Conservation (phyloP, 139 green algal genomes). For the Ettlia oleoabundans region DNA sequence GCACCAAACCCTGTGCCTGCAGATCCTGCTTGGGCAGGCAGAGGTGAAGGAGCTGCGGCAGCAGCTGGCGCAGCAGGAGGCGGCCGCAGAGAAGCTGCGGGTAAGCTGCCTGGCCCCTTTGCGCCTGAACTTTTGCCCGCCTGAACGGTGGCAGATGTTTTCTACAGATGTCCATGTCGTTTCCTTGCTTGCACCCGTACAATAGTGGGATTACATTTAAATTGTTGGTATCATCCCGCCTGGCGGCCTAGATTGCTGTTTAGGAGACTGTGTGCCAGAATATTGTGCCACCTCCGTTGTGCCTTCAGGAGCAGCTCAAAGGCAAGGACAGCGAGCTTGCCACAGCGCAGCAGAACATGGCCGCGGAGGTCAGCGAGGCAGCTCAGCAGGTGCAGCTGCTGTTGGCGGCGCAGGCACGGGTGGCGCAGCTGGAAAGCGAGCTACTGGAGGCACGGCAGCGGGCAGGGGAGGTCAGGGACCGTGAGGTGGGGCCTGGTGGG, state of each 20-base stretch:
- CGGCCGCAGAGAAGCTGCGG: conserved; percentile 15
- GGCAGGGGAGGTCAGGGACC: conserved; percentile 10
- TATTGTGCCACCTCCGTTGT: not conserved
- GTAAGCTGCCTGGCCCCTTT: not conserved
- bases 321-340: conserved; percentile 30
- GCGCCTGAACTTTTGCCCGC: too few species aligned
- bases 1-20: not conserved
- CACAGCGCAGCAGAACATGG: conserved; percentile 26
- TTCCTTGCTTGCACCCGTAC: too few species aligned
- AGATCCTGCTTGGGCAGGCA: conserved; percentile 31
- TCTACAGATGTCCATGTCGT: too few species aligned
- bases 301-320: conserved; percentile 9
- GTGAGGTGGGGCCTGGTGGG: too few species aligned
- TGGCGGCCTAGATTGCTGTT: too few species aligned
- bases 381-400: conserved; percentile 49
- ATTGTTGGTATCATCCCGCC: too few species aligned
- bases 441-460: not conserved
- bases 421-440: conserved; percentile 21
- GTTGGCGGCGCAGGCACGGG: conserved; percentile 34
- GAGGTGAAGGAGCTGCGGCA: conserved; percentile 20
- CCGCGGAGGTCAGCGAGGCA: conserved; percentile 43
- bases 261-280: too few species aligned
- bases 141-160: not conserved
- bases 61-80: conserved; percentile 22
- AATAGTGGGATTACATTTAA: too few species aligned